Evolutionary conservation across 495 filamentous ascomycete species (phyloP).

Genomic region (Bacidia rubella): DNA sequence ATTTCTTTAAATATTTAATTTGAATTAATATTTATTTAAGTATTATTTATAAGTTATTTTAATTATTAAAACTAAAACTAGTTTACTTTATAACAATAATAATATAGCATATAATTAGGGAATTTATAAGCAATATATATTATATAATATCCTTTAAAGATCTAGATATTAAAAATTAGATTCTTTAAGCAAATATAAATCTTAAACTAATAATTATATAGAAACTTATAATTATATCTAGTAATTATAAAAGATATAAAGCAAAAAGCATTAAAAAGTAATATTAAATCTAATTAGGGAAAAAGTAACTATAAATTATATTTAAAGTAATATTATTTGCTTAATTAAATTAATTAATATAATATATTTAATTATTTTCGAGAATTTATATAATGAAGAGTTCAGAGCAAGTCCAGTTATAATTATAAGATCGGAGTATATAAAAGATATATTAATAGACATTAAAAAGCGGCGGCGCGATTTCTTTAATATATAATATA

Average conservation of each 20-base stretch:
- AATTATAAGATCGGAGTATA: no score
- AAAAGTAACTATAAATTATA: background rate
- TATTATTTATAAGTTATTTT: constrained; percentile 3
- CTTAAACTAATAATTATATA: background rate
- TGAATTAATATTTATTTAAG: background rate
- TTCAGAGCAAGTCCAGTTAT: no score
- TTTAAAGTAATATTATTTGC: background rate
- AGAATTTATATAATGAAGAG: no score
- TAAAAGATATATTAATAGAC: no score
- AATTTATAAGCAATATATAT: background rate
- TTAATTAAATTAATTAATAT: no score
- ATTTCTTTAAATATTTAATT: background rate
- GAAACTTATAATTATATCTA: background rate
- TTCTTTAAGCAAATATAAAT: constrained; percentile 6
- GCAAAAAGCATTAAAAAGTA: background rate
- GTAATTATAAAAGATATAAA: background rate
- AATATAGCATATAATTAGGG: constrained; percentile 4
- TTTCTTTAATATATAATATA: no score
- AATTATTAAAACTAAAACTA: background rate
- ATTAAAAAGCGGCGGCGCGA: no score
- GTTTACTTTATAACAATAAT: background rate
- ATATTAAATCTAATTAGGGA: no score
- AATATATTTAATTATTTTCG: no score
- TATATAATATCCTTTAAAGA: constrained; percentile 1
- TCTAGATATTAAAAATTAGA: background rate